Base-by-base conservation (phyloP, 768 basidiomycete genomes). In the Psilocybe subaeruginosa region DNA sequence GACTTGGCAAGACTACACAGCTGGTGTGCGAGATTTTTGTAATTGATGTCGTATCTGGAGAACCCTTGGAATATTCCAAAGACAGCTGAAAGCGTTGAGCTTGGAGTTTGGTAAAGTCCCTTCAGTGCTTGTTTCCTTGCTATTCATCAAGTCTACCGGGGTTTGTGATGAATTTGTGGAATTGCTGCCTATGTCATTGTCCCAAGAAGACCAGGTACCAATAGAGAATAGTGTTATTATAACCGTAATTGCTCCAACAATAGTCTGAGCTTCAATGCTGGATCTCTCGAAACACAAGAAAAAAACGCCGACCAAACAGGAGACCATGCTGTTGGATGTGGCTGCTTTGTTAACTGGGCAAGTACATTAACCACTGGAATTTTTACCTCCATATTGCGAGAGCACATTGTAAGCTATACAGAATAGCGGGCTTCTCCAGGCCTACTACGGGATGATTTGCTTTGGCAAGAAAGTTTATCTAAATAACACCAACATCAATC, bases 151-250 rank as follows among this genome's bases (percentile, higher is more conserved):
- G 7, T 43, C 14, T 12, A 11, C 41, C 3, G 7, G 14, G 23
- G 41, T 5, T 35, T 7, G 33, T 35, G 41, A 12, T 35, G 6
- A 31, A 8, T 8, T 30, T 30, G 7, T 55, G 39, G 12, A 7
- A 23, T 19, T 16, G 2, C 7, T 51, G 54, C 46, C 5, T 16
- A 6, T 8, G 23, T 35, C 17, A 31, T 12, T 11, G 4, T 82
- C 80, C 80, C 79, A 80, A 7, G 73, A 70, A 46, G 71, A 77
- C 64, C 76, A 76, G 37, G 84, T 76, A 60, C 80, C 80, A 79
- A 82, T 85, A 2, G 71, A 45, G 37, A 82, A 75, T 46, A 83
- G 71, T 7, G 61, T 16, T 7, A 55, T 35, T 17, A 66, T 43
- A 0, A 41, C 56, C 3, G 47, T 8, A 3, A 54, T 45, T 4